Evolutionary conservation across 257 asterid genomes (phyloP).

Genomic region (Capsicum rhomboideum): DNA sequence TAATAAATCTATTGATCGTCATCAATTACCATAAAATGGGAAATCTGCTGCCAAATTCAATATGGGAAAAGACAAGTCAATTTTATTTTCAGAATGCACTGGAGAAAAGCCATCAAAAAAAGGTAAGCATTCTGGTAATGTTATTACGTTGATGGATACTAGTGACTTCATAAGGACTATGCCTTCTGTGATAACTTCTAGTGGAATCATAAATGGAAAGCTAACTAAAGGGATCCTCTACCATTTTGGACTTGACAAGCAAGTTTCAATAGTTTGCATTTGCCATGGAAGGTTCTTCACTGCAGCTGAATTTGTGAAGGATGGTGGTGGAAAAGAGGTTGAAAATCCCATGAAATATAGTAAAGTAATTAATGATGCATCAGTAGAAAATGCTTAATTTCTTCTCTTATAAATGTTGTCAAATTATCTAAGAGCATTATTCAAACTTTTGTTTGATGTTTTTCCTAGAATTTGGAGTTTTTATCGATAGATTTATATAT

Average conservation of each 20-base stretch:
- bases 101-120: background rate
- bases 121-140: background rate
- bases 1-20: too few species aligned
- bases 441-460: background rate
- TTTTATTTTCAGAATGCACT: background rate
- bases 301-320: conserved; percentile 24
- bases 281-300: conserved; percentile 18
- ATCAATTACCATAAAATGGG: too few species aligned
- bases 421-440: background rate
- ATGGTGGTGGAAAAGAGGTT: conserved; percentile 9
- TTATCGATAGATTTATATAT: too few species aligned
- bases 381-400: background rate
- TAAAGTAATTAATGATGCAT: background rate
- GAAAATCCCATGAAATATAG: background rate
- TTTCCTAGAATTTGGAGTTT: too few species aligned
- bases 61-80: too few species aligned
- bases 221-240: conserved; percentile 7
- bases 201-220: conserved; percentile 3
- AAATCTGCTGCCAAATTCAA: too few species aligned
- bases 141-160: background rate
- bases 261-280: conserved; percentile 2
- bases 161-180: background rate
- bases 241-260: background rate
- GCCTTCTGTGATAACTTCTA: conserved; percentile 12
- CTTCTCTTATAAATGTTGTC: background rate